phyloP scores from a whole-genome alignment of 1,284 basidiomycete species.

The Naganishia sp. region DNA sequence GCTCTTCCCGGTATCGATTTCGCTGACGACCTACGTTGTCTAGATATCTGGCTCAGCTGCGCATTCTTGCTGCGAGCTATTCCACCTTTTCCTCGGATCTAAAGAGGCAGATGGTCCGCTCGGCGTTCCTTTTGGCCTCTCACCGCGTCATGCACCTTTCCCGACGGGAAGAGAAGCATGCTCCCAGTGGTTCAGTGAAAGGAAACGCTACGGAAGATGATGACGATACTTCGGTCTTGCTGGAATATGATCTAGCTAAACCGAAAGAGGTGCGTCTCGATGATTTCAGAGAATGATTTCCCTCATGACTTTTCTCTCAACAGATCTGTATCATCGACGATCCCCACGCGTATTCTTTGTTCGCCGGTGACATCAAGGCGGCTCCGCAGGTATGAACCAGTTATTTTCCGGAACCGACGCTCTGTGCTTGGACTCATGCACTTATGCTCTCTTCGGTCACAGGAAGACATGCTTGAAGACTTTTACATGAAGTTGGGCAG shows the following conservation, averaged over 20 bases:
- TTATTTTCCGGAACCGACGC: constrained; percentile 52
- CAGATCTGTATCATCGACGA: constrained; percentile 79
- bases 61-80: constrained; percentile 78
- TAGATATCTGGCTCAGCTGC: constrained; percentile 79
- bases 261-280: constrained; percentile 40
- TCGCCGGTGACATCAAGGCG: constrained; percentile 75
- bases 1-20: not conserved
- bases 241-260: constrained; percentile 45
- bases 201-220: constrained; percentile 27
- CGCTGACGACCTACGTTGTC: not conserved
- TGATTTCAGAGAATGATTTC: not conserved
- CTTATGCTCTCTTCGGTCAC: constrained; percentile 10
- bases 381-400: constrained; percentile 85
- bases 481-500: constrained; percentile 60
- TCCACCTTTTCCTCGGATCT: constrained; percentile 63
- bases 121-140: constrained; percentile 72
- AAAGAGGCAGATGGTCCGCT: constrained; percentile 65
- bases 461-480: constrained; percentile 48
- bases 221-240: constrained; percentile 47
- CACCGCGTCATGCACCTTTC: constrained; percentile 53
- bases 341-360: constrained; percentile 71
- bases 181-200: not conserved
- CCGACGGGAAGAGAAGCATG: constrained; percentile 50
- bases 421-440: not conserved
- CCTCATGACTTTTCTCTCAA: not conserved